Evolutionary conservation across 495 filamentous ascomycete genomes (phyloP), one percentile per base, ranked within the genome.

Genomic region (Penicillium ochrochloron): DNA sequence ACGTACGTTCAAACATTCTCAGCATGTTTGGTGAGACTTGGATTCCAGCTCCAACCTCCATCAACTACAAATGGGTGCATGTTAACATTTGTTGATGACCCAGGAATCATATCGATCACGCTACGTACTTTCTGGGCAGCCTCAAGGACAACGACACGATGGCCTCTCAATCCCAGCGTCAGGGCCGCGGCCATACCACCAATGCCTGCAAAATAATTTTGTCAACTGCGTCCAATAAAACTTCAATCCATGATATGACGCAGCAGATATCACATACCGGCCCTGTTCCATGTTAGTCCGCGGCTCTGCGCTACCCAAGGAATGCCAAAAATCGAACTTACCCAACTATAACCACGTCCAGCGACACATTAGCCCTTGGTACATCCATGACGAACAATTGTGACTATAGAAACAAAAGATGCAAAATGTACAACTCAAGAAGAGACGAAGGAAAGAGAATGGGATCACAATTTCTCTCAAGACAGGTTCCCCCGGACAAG

Each of bases 1-100:
- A 70, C 76, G 70, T 64, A 81, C 78, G 78, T 69, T 91, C 87
- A 12, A 93, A 81, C 29, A 94, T 84, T 2, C 86, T 84, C 31
- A 86, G 79, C 80, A 93, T 90, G 63, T 94, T 93, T 4, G 90
- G 90, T 10, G 90, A 89, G 15, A 93, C 83, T 73, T 94, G 90
- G 65, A 94, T 91, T 17, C 90, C 91, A 7, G 90, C 90, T 64
- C 92, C 92, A 52, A 93, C 89, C 73, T 90, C 86, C 65, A 80
- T 80, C 44, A 79, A 67, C 74, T 79, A 57, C 52, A 5, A 54
- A 52, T 14, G 15, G 17, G 31, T 56, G 8, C 9, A 56, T 14
- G 53, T 56, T 56, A 56, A 23, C 61, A 59, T 12, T 21, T 25
- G 33, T 14, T 48, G 29, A 50, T 15, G 19, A 41, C 10, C 19